phyloP scores from a whole-genome alignment of 1,284 basidiomycete genomes.

The Boletus mariae region DNA sequence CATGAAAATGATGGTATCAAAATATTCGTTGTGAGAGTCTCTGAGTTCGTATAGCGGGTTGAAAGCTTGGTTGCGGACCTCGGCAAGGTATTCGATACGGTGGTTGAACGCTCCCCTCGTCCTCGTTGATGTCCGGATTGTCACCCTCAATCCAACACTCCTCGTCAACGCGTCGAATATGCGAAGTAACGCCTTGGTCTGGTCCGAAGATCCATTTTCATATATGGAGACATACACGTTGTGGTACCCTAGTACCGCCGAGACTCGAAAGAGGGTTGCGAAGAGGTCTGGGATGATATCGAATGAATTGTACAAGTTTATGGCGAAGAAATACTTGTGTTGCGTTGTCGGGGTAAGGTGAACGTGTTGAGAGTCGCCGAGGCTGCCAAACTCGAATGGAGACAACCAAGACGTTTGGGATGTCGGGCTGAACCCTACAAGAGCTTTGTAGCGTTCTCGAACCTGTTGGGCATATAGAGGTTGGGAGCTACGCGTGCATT shows the following conservation, averaged over 20 bases:
- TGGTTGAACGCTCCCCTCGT: slow-evolving; percentile 95
- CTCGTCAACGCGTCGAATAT: slow-evolving; percentile 90
- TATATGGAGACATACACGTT: slow-evolving; percentile 97
- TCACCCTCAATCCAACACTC: slow-evolving; percentile 84
- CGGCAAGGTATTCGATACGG: slow-evolving; percentile 96
- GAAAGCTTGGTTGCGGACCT: slow-evolving; percentile 93
- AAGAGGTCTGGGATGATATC: slow-evolving; percentile 95
- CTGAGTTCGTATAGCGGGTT: slow-evolving; percentile 89
- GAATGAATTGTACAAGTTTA: slow-evolving; percentile 98
- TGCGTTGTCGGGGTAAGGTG: slow-evolving; percentile 44
- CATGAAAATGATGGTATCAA: slow-evolving; percentile 96
- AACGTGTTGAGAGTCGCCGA: slow-evolving; percentile 43
- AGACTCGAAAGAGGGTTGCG: slow-evolving; percentile 89
- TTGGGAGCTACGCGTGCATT: slow-evolving; percentile 83
- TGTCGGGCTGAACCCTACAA: slow-evolving; percentile 74
- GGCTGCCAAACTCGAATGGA: slow-evolving; percentile 42
- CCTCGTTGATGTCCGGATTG: slow-evolving; percentile 86
- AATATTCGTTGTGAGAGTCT: slow-evolving; percentile 85
- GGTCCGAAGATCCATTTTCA: slow-evolving; percentile 95
- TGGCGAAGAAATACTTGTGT: slow-evolving; percentile 98
- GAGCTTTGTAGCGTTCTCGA: slow-evolving; percentile 74
- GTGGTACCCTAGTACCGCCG: slow-evolving; percentile 87
- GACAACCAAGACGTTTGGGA: slow-evolving; percentile 60
- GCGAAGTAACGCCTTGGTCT: slow-evolving; percentile 90
- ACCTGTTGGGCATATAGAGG: slow-evolving; percentile 82